Base-by-base conservation (phyloP, 2,329 filamentous ascomycete species). In the Coniochaeta pulveracea region DNA sequence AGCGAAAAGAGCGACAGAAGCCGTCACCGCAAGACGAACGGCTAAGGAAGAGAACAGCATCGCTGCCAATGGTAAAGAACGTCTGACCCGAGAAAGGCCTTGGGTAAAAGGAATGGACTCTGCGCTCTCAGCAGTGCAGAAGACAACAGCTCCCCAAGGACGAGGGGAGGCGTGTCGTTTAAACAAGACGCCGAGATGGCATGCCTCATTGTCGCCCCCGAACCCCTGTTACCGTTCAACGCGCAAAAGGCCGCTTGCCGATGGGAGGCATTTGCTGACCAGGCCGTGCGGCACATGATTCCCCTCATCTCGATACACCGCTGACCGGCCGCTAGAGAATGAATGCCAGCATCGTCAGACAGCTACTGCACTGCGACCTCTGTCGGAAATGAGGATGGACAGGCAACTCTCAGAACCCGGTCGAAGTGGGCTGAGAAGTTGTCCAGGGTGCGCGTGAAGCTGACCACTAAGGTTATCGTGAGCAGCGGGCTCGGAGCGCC, bases 391-490 rank as follows among this genome's bases (percentile, higher is more conserved):
- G 26, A 28, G 12, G n/a, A n/a, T n/a, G n/a, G n/a, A n/a, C n/a
- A 4, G 12, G 18, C 11, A 10, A 28, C 11, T 16, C 6, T 6
- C 11, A 28, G 12, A 18, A 6, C 5, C 10, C n/a, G 26, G 26
- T 15, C 18, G 26, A 10, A 15, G 11, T 6, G 26, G 11, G 26
- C 11, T 28, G 26, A 28, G 12, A 28, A 28, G 4, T 15, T 24
- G 22, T 15, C 26, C n/a, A 15, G n/a, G 26, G 18, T 28, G 65
- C n/a, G 23, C n/a, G 23, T 14, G 5, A 26, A n/a, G n/a, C 10
- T 14, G 23, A 26, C 23, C 23, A 26, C 23, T 26, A 14, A 26
- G 23, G 15, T 5, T 14, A 14, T n/a, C 15, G 23, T 10, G 11
- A 10, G n/a, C 15, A 26, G 23, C 15, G 23, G 23, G 15, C 11